Percentiles rank a stretch among this genome's conserved stretches.
These are phyloP conservation scores for Anacardium occidentale DNA, from an alignment of 345 rosid genomes.

Conservation along the genomic window DNA sequence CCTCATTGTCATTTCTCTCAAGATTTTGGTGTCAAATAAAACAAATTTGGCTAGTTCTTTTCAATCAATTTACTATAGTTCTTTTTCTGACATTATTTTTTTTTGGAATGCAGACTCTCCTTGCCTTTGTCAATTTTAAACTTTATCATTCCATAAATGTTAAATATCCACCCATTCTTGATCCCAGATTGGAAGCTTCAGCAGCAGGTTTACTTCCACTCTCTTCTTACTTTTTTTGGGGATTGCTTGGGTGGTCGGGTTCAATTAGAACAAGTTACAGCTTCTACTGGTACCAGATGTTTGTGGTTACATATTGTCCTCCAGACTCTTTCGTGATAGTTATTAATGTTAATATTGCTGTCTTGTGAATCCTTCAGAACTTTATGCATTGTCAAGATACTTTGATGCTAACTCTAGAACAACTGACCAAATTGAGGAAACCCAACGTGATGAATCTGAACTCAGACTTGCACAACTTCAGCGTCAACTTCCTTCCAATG, in stretches of 20 bases:
- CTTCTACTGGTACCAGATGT: background rate
- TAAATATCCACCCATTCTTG: slow-evolving; percentile 90
- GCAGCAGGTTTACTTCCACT: slow-evolving; percentile 63
- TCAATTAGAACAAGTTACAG: background rate
- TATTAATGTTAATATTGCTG: background rate
- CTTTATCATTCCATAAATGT: slow-evolving; percentile 78
- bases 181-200: slow-evolving; percentile 81
- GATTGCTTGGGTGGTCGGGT: too few relatives aligned
- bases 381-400: slow-evolving; percentile 85
- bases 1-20: background rate
- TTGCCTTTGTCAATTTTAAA: slow-evolving; percentile 76
- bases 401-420: slow-evolving; percentile 58
- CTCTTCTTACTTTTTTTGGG: background rate
- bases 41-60: background rate
- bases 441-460: slow-evolving; percentile 59
- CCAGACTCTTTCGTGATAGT: background rate
- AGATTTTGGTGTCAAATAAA: background rate
- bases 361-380: slow-evolving; percentile 51
- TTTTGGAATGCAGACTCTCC: slow-evolving; percentile 74
- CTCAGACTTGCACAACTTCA: slow-evolving; percentile 95
- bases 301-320: background rate
- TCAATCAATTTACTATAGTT: background rate
- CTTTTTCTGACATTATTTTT: background rate
- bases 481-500: slow-evolving; percentile 87
- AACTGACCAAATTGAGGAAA: slow-evolving; percentile 38